A percentile compares a stretch with the other conserved stretches of the same genome.
Evolutionary conservation across 1,284 basidiomycete species (phyloP).

Genomic region (Meripilus lineatus): DNA sequence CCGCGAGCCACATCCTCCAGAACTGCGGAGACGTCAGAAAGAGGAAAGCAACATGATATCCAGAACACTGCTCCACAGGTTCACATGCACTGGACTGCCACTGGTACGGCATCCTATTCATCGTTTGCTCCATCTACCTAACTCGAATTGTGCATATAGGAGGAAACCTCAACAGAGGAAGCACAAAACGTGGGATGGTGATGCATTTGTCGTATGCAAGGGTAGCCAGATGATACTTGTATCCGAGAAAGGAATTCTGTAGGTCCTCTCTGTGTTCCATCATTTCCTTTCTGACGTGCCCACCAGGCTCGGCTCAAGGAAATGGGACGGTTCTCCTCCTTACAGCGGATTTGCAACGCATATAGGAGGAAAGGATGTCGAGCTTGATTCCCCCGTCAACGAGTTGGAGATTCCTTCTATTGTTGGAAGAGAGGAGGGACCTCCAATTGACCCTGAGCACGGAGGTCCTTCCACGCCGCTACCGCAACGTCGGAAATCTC

Average conservation of each 20-base stretch:
- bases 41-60: too few relatives aligned
- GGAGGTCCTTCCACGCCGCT: conserved; percentile 12
- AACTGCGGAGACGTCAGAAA: conserved; percentile 14
- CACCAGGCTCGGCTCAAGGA: conserved; percentile 53
- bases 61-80: too few relatives aligned
- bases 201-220: conserved; percentile 53
- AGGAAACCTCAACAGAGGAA: conserved; percentile 76
- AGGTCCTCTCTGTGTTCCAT: conserved; percentile 17
- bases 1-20: conserved; percentile 4
- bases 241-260: conserved; percentile 69
- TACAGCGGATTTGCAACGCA: conserved; percentile 42
- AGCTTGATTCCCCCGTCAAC: conserved; percentile 49
- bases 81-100: too few relatives aligned
- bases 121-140: conserved; percentile 5
- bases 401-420: conserved; percentile 46
- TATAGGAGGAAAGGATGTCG: conserved; percentile 58
- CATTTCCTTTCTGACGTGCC: background rate
- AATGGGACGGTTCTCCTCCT: conserved; percentile 57
- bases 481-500: background rate
- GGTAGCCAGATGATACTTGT: conserved; percentile 54
- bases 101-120: too few relatives aligned
- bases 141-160: conserved; percentile 36
- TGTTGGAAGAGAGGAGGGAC: conserved; percentile 26
- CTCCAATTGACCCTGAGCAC: conserved; percentile 25
- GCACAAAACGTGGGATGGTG: conserved; percentile 88